These are phyloP conservation scores for Trametes coccinea DNA, from an alignment of 768 basidiomycete species.

Conservation along the genomic window DNA sequence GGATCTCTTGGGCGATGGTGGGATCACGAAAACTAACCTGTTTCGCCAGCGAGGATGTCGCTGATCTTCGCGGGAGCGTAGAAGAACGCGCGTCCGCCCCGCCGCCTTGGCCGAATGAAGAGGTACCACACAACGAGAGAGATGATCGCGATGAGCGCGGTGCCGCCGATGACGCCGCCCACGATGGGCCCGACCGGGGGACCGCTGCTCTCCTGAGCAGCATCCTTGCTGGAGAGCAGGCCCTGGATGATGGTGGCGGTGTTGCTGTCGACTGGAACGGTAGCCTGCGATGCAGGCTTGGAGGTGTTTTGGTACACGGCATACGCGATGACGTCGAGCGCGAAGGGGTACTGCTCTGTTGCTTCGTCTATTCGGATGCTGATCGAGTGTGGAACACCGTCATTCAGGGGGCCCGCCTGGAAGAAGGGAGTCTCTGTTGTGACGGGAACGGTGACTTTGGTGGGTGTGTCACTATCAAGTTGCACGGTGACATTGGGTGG, in stretches of 20 bases:
- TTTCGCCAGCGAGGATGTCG: conserved; percentile 8
- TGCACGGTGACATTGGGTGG: background rate
- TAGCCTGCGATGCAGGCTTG: background rate
- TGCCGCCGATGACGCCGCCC: conserved; percentile 2
- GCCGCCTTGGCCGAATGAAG: conserved; percentile 8
- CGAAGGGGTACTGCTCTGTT: conserved; percentile 7
- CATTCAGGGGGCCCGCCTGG: background rate
- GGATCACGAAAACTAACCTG: background rate
- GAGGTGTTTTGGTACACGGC: background rate
- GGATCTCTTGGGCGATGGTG: background rate
- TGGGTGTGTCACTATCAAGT: background rate
- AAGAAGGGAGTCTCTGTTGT: background rate
- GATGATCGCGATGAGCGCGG: background rate
- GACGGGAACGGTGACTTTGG: background rate
- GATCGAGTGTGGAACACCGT: background rate
- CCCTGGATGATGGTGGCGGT: conserved; percentile 1
- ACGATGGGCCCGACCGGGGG: conserved; percentile 5
- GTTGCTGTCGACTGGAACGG: background rate
- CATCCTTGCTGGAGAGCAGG: background rate
- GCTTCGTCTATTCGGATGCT: background rate
- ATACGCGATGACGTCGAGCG: conserved; percentile 1
- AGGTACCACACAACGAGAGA: conserved; percentile 7
- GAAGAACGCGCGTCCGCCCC: conserved; percentile 9
- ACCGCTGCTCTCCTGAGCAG: background rate
- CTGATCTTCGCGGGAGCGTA: conserved; percentile 8